Evolutionary conservation across 306 rosid species (phyloP).

Genomic region (Vicia sativa): DNA sequence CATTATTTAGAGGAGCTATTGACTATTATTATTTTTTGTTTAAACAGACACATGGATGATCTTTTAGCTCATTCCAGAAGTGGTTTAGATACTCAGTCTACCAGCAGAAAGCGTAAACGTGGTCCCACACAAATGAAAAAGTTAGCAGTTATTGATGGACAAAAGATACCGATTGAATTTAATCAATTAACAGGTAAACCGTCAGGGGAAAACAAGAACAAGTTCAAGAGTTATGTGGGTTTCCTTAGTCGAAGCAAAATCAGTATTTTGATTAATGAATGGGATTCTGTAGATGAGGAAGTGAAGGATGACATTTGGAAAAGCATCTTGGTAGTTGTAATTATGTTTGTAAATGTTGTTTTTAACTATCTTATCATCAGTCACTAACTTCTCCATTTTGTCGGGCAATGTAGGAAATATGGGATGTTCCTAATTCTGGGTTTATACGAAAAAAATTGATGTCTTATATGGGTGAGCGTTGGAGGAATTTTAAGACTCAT

Average conservation of each 20-base stretch:
- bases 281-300: slow-evolving; percentile 2
- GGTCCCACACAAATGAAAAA: slow-evolving; percentile 2
- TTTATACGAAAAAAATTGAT: slow-evolving; percentile 2
- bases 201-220: neutral
- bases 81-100: neutral
- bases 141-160: slow-evolving; percentile 3
- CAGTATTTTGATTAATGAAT: slow-evolving; percentile 7
- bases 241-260: slow-evolving; percentile 15
- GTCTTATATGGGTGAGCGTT: neutral
- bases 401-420: neutral
- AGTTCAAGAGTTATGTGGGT: slow-evolving; percentile 15
- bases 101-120: slow-evolving; percentile 2
- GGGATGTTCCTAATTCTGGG: slow-evolving; percentile 17
- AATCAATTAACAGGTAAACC: slow-evolving; percentile 1
- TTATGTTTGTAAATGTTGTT: neutral
- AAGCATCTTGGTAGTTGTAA: neutral
- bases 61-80: neutral
- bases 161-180: slow-evolving; percentile 6
- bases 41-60: neutral
- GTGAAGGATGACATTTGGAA: slow-evolving; percentile 9
- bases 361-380: neutral
- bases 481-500: slow-evolving; percentile 7
- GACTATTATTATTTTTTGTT: neutral
- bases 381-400: slow-evolving; percentile 8
- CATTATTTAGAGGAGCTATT: neutral